Percentiles rank a stretch among this genome's conserved stretches.
These are phyloP conservation scores for Lindgomyces ingoldianus DNA, from an alignment of 495 filamentous ascomycete genomes.

Conservation along the genomic window DNA sequence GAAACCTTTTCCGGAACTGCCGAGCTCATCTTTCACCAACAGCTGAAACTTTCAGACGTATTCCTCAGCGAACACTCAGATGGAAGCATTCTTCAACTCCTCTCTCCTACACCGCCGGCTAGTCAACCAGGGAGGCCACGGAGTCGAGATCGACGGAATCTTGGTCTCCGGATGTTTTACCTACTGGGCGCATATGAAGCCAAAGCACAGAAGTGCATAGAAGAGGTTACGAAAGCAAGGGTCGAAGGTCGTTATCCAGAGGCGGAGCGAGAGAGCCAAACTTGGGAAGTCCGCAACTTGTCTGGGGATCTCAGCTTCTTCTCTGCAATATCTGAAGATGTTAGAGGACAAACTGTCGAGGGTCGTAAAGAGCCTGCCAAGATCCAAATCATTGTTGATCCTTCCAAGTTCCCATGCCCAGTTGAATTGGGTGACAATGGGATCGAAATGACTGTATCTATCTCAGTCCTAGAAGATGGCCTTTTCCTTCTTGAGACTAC, in stretches of 20 bases:
- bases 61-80: constrained; percentile 76
- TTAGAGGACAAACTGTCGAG: constrained; percentile 50
- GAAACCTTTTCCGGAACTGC: constrained; percentile 50
- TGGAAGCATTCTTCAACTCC: constrained; percentile 72
- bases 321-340: constrained; percentile 76
- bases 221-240: constrained; percentile 83
- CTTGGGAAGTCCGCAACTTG: constrained; percentile 73
- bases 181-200: constrained; percentile 78
- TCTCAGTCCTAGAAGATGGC: constrained; percentile 44
- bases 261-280: constrained; percentile 70
- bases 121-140: constrained; percentile 28
- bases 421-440: constrained; percentile 66
- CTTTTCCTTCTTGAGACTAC: constrained; percentile 62
- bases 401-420: constrained; percentile 58
- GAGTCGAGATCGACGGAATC: constrained; percentile 28
- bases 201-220: constrained; percentile 71
- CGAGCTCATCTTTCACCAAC: constrained; percentile 74
- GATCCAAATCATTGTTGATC: constrained; percentile 63
- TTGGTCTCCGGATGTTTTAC: constrained; percentile 57
- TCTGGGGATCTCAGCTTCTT: constrained; percentile 66
- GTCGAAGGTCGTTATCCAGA: constrained; percentile 84
- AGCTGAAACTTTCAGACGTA: constrained; percentile 67
- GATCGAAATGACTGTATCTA: constrained; percentile 63
- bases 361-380: constrained; percentile 60
- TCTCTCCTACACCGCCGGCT: constrained; percentile 37